Base-by-base conservation (phyloP, 2,329 filamentous ascomycete species). In the Exophiala sideris region DNA sequence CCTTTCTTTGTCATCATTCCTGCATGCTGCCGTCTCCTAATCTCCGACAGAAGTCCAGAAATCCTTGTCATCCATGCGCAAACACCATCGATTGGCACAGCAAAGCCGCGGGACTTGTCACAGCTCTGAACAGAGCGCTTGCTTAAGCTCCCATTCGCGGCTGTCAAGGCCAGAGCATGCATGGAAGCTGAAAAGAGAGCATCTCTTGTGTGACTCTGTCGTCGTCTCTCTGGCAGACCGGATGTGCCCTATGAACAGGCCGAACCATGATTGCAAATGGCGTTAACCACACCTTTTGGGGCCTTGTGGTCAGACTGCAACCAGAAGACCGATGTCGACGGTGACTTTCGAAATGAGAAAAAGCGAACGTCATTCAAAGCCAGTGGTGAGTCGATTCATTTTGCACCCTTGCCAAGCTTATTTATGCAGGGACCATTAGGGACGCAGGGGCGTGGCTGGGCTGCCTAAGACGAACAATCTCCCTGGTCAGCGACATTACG, bases 1-100 rank as follows among this genome's bases (percentile, higher is more conserved):
- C 47, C 39, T 46, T 50, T 60, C 56, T 62, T 60, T 60, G 59
- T 62, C 59, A 62, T 60, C 42, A 45, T 44, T 44, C 14, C 52
- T 62, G 59, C 52, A 54, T 8, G 38, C 32, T 58, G 12, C 59
- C 59, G 59, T 40, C n/a, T 40, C 35, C 50, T 49, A 59, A 62
- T 62, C 47, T 62, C 59, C 57, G 46, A 11, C 45, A 40, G 38
- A 38, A 42, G 54, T 45, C 40, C 59, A 45, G 18, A 14, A 14
- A 20, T n/a, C 20, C 16, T 14, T 52, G 24, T 49, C 33, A 42
- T 34, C 41, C 32, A 45, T 34, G 45, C n/a, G 38, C 36, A 55
- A 46, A 48, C 42, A 35, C n/a, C 24, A 16, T 38, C 44, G 40
- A 60, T 57, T 57, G 57, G 54, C 38, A 44, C 48, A 24, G 24